Evolutionary conservation across 2,329 filamentous ascomycete species (phyloP).

Genomic region (Chaetomiaceae sp.): DNA sequence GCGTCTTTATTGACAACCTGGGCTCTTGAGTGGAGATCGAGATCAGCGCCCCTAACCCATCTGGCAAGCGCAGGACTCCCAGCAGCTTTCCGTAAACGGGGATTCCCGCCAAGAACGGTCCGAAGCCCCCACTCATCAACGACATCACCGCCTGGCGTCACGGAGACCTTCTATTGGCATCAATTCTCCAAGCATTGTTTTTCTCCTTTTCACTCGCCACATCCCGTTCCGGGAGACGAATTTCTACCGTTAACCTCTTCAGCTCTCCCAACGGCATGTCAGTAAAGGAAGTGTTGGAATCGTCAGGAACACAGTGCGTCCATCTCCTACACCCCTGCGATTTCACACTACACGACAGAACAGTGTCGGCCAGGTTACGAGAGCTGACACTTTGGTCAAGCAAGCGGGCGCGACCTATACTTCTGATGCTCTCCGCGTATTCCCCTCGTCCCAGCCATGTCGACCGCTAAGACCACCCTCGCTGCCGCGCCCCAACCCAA

Average conservation of each 20-base stretch:
- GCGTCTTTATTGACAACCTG: too few relatives aligned
- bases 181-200: not conserved
- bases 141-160: conserved; percentile 12
- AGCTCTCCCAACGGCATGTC: not conserved
- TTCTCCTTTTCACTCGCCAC: too few relatives aligned
- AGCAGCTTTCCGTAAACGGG: conserved; percentile 9
- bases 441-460: conserved; percentile 22
- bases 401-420: conserved; percentile 9
- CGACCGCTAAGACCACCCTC: conserved; percentile 21
- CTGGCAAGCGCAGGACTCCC: conserved; percentile 1
- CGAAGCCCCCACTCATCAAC: conserved; percentile 12
- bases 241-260: not conserved
- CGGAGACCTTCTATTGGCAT: not conserved
- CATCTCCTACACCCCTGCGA: not conserved
- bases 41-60: conserved; percentile 1
- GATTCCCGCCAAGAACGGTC: conserved; percentile 16
- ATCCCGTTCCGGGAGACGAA: too few relatives aligned
- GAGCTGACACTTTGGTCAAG: conserved; percentile 11
- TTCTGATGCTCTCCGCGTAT: conserved; percentile 6
- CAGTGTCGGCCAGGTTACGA: not conserved
- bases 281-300: not conserved
- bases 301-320: conserved; percentile 2
- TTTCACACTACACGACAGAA: not conserved
- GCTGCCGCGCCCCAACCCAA: conserved; percentile 17
- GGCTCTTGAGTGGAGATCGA: conserved; percentile 6